Conservation (phyloP, 2,329 filamentous ascomycete genomes). For the Phialophora macrospora region DNA sequence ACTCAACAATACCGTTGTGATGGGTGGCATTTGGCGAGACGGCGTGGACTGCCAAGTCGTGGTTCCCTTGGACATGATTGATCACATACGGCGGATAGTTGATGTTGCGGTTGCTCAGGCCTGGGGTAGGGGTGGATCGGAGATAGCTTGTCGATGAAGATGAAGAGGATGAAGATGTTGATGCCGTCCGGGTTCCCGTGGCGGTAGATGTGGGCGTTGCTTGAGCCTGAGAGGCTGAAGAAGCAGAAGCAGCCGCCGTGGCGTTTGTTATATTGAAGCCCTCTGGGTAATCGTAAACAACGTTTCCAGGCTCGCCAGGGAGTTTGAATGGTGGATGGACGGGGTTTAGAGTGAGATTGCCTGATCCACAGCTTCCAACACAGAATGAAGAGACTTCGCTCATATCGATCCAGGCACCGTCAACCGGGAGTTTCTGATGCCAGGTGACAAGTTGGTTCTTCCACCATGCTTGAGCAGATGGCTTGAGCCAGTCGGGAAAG, state of each 20-base stretch:
- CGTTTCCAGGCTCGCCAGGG: conserved; percentile 66
- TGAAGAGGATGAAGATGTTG: conserved; percentile 40
- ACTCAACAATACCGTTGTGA: conserved; percentile 72
- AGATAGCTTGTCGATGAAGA: conserved; percentile 54
- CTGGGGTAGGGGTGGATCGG: conserved; percentile 65
- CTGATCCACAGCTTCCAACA: conserved; percentile 71
- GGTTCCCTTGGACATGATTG: conserved; percentile 68
- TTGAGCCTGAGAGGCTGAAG: conserved; percentile 60
- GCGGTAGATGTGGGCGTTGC: conserved; percentile 47
- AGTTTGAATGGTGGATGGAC: conserved; percentile 69
- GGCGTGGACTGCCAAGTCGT: conserved; percentile 72
- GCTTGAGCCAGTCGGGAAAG: conserved; percentile 65
- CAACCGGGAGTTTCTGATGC: conserved; percentile 59
- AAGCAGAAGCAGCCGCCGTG: conserved; percentile 67
- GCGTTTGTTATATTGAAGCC: conserved; percentile 71
- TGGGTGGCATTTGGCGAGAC: conserved; percentile 79
- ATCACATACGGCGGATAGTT: conserved; percentile 78
- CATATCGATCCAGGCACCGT: conserved; percentile 67
- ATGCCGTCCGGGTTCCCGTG: conserved; percentile 39
- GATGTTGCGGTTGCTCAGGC: conserved; percentile 62
- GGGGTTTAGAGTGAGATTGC: conserved; percentile 68
- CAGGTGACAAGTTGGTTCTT: conserved; percentile 58
- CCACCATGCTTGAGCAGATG: conserved; percentile 66
- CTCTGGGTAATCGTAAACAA: conserved; percentile 68
- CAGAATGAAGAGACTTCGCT: conserved; percentile 68